phyloP scores from a whole-genome alignment of 768 basidiomycete genomes.

The Phlebiopsis gigantea region DNA sequence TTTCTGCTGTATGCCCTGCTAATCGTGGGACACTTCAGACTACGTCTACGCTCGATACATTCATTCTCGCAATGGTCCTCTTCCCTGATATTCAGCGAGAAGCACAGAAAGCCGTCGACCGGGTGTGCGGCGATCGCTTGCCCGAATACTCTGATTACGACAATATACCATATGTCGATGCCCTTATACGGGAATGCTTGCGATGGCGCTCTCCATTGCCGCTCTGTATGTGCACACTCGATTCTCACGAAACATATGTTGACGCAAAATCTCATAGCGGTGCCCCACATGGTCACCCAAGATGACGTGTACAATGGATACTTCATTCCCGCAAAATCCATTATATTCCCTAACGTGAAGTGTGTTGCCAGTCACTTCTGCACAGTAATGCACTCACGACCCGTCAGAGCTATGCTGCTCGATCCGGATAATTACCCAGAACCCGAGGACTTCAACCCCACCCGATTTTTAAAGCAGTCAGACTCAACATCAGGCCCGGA shows the following conservation, averaged over 20 bases:
- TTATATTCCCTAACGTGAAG: constrained; percentile 26
- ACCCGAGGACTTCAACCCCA: constrained; percentile 22
- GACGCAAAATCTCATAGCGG: constrained; percentile 1
- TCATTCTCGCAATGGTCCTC: constrained; percentile 16
- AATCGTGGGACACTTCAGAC: not conserved
- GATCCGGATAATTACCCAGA: constrained; percentile 30
- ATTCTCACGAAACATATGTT: not conserved
- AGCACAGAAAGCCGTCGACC: constrained; percentile 9
- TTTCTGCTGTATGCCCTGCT: not conserved
- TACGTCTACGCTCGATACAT: constrained; percentile 24
- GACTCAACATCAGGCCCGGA: not conserved
- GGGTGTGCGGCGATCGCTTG: constrained; percentile 6
- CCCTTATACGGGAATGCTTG: not conserved
- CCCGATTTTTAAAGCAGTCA: constrained; percentile 3
- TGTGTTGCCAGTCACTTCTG: not conserved
- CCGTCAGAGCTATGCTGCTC: constrained; percentile 34
- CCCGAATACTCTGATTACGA: constrained; percentile 9
- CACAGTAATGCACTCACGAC: not conserved
- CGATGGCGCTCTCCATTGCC: not conserved
- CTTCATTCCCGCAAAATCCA: constrained; percentile 26
- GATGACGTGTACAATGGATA: constrained; percentile 29
- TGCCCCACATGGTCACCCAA: constrained; percentile 16
- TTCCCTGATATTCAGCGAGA: constrained; percentile 5
- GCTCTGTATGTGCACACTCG: constrained; percentile 16
- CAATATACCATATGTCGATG: constrained; percentile 7